phyloP scores from a whole-genome alignment of 1,139 yeast genomes.

The Kurtzmaniella quercitrusa region DNA sequence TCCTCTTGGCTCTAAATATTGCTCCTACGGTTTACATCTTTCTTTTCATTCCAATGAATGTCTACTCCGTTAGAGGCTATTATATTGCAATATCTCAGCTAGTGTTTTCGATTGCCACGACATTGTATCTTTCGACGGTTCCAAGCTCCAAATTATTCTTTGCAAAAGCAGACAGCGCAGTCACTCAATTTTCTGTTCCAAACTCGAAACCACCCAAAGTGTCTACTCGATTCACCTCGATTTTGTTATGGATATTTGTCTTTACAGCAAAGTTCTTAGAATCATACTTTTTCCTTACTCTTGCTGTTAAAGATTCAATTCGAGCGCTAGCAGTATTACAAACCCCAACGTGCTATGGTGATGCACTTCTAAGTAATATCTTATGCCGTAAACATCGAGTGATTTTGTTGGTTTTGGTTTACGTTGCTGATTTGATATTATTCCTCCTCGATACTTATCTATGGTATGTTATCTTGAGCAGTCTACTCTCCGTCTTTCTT shows the following conservation, averaged over 20 bases:
- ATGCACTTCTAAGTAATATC: conserved; percentile 40
- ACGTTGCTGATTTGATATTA: conserved; percentile 63
- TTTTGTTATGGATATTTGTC: conserved; percentile 62
- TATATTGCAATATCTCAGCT: conserved; percentile 56
- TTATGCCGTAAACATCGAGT: conserved; percentile 61
- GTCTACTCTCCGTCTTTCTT: conserved; percentile 63
- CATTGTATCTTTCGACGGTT: conserved; percentile 51
- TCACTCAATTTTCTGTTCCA: conserved; percentile 33
- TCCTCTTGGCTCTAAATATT: conserved; percentile 45
- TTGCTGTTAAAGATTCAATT: conserved; percentile 76
- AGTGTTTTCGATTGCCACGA: conserved; percentile 54
- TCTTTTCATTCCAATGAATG: conserved; percentile 47
- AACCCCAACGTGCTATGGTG: conserved; percentile 61
- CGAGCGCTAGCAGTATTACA: conserved; percentile 59
- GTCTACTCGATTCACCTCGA: conserved; percentile 53
- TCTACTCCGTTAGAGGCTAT: conserved; percentile 45
- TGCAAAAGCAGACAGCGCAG: conserved; percentile 8
- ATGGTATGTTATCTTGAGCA: conserved; percentile 84
- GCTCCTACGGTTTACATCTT: conserved; percentile 65
- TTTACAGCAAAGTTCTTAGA: conserved; percentile 72
- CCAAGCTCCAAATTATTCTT: conserved; percentile 44
- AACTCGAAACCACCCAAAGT: conserved; percentile 52
- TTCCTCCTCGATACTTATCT: conserved; percentile 83
- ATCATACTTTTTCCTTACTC: conserved; percentile 74
- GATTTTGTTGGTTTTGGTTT: conserved; percentile 51